Conservation (phyloP, 1,284 basidiomycete genomes). For the Austroboletus olivaceoglutinosus region DNA sequence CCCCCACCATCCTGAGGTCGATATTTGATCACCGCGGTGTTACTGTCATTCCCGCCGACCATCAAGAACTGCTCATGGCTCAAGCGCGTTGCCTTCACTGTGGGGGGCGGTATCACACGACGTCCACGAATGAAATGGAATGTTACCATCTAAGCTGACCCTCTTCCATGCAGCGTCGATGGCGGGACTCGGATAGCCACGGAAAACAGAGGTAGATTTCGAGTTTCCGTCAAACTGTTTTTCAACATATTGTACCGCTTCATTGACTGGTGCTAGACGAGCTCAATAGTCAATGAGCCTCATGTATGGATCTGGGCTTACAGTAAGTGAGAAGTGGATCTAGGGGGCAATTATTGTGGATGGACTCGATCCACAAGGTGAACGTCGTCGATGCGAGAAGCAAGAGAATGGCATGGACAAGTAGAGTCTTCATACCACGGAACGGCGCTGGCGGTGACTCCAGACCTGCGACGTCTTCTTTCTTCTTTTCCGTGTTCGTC, state of each 20-base stretch:
- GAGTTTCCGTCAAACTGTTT: conserved; percentile 1
- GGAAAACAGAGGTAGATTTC: neutral
- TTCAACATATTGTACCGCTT: conserved; percentile 1
- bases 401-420: neutral
- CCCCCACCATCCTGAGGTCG: conserved; percentile 3
- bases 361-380: neutral
- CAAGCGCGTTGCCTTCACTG: conserved; percentile 1
- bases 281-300: neutral
- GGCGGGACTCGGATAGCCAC: neutral
- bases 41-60: neutral
- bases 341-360: neutral
- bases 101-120: neutral
- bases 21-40: neutral
- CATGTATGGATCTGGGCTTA: neutral
- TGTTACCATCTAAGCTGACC: neutral
- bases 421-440: neutral
- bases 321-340: conserved; percentile 2
- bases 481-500: too few relatives aligned
- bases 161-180: neutral
- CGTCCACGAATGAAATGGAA: neutral
- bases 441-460: neutral
- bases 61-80: conserved; percentile 1
- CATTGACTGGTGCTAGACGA: neutral
- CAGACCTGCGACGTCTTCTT: neutral
- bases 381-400: neutral